Base-by-base conservation (phyloP, 768 basidiomycete species). In the Chiua virens region DNA sequence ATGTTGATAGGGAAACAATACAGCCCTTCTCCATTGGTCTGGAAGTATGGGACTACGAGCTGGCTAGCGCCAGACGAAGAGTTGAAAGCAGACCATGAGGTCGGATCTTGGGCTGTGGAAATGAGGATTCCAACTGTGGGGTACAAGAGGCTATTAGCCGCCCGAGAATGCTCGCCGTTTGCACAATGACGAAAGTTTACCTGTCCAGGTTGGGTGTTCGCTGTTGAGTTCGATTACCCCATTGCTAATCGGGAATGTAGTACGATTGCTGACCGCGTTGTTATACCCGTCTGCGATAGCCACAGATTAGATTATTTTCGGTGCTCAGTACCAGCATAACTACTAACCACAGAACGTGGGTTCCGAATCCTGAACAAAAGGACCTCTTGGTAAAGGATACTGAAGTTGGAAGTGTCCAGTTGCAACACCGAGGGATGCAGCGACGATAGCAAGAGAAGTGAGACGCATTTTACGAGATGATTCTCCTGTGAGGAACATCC, bases 391-490 rank as follows among this genome's bases (percentile, higher is more conserved):
- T 1, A 73, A 57, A 17, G 92, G 92, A 66, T 81, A 92, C 60
- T 85, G 79, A 38, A 93, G 74, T 57, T 87, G 85, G 71, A 93
- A 94, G 68, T 95, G 92, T 8, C 89, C 90, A 42, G 71, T 73
- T 27, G 73, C 83, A 37, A 71, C 65, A 30, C 76, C 61, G 14
- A 72, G 68, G 21, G 79, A 65, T 32, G 66, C 59, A 34, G 69
- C 61, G 23, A 81, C 49, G 50, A 79, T 30, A 50, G 70, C 36
- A 41, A 75, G 42, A 50, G 69, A 52, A 25, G 71, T 21, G 58
- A 73, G 55, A 52, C 52, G 65, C 76, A 79, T 78, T 17, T 17
- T 48, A 27, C 10, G 25, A 17, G 41, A 30, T 30, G 10, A 13
- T 34, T 34, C 17, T 34, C 34, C 34, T 15, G 34, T 15, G 17